Base-by-base conservation (phyloP, 202 grass and related monocot genomes). In the Brachypodium distachyon region DNA sequence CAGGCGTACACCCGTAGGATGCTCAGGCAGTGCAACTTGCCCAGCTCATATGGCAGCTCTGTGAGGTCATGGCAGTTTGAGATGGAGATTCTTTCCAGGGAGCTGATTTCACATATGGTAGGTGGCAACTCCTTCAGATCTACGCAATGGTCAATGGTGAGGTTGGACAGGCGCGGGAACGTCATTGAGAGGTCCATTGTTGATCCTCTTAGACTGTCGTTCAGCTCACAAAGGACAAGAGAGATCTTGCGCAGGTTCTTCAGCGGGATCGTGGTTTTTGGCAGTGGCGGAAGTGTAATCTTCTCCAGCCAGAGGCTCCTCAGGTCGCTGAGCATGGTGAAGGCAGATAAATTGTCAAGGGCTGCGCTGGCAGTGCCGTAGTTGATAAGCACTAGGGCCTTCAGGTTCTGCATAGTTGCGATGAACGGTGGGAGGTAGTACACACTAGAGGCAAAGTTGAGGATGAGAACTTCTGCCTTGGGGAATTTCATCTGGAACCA, bases 301-400 rank as follows among this genome's bases (percentile, higher is more conserved):
- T 95, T 99, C 79, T 99, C 96, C 38, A 96, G 79, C 92, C 96
- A 99, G 34, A 99, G 89, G 62, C 85, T 96, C 67, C 89, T 89
- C 67, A 99, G 83, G 56, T 72, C 83, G 22, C 47, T 93, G 9
- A 96, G 89, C 1, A 33, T 79, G 10, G 39, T 77, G 81, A 96
- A 99, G 72, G 81, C 83, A 2, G 77, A 88, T 31, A 92, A 52
- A 61, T 99, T 96, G 64, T 91, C 85, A 27, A 99, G 87, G 50
- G 64, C 18, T 25, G 89, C 59, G 3, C 70, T 85, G 43, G 56
- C 72, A 11, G 74, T 87, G 18, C 89, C 85, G 19, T 95, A 81
- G 83, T 99, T 99, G 87, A 92, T 96, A 70, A 99, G 62, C 22
- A 99, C 85, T 52, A 99, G 76, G 21, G 83, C 84, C 73, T 90